phyloP scores from a whole-genome alignment of 2,329 filamentous ascomycete species.

The Arthrobotrys entomopaga region DNA sequence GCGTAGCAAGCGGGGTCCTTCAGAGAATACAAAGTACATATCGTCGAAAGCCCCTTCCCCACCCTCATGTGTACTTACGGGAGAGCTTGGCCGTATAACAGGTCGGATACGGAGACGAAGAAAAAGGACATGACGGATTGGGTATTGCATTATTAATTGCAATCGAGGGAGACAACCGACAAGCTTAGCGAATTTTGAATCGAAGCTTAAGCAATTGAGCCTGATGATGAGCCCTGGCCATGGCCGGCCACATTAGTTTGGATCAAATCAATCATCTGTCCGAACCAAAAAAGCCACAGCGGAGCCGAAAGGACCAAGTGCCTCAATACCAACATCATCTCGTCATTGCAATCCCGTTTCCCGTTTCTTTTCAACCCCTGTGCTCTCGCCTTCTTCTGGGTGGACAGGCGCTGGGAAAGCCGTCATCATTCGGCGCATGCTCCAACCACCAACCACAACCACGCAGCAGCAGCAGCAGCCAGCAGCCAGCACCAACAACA shows the following conservation, averaged over 20 bases:
- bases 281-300: slow-evolving; percentile 49
- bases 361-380: slow-evolving; percentile 44
- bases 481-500: slow-evolving; percentile 33
- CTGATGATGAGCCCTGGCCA: slow-evolving; percentile 1
- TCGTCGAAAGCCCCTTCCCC: too few relatives aligned
- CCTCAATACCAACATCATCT: slow-evolving; percentile 43
- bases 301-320: slow-evolving; percentile 33
- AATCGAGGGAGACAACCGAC: background rate
- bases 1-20: slow-evolving; percentile 1
- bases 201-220: too few relatives aligned
- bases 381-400: slow-evolving; percentile 29
- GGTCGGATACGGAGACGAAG: too few relatives aligned
- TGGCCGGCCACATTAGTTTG: too few relatives aligned
- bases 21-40: background rate
- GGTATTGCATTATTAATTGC: too few relatives aligned
- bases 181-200: too few relatives aligned
- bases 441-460: slow-evolving; percentile 55
- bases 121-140: too few relatives aligned
- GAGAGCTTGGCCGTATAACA: too few relatives aligned
- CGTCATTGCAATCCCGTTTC: slow-evolving; percentile 48
- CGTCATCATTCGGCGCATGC: slow-evolving; percentile 53
- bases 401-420: slow-evolving; percentile 30
- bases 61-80: too few relatives aligned
- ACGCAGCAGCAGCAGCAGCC: slow-evolving; percentile 36
- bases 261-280: slow-evolving; percentile 10